phyloP scores from a whole-genome alignment of 208 protist species.

The Trichomonas vaginalis region DNA sequence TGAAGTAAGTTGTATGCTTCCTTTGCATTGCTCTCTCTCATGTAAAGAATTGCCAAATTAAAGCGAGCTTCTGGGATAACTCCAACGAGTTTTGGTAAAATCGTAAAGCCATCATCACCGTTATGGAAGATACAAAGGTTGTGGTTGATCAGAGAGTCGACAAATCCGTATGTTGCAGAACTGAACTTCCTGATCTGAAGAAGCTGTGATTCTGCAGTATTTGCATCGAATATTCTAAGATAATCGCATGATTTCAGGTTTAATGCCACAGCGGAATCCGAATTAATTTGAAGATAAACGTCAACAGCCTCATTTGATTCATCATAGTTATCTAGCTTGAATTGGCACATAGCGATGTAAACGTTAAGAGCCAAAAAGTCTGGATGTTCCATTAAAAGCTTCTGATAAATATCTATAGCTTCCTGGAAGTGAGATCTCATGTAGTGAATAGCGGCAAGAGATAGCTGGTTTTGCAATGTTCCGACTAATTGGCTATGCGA shows the following conservation, averaged over 20 bases:
- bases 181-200: neutral
- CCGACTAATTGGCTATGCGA: neutral
- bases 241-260: constrained; percentile 1
- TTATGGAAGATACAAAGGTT: constrained; percentile 4
- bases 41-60: neutral
- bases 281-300: neutral
- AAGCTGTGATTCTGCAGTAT: neutral
- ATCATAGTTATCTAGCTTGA: constrained; percentile 85
- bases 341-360: constrained; percentile 88
- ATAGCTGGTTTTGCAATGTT: neutral
- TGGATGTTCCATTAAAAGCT: constrained; percentile 68
- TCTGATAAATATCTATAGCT: constrained; percentile 86
- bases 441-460: constrained; percentile 62
- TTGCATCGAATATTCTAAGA: neutral
- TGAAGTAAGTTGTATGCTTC: neutral
- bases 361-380: constrained; percentile 47
- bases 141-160: neutral
- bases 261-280: neutral
- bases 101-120: neutral
- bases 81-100: neutral
- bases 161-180: neutral
- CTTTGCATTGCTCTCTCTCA: neutral
- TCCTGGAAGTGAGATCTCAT: constrained; percentile 75
- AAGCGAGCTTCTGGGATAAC: neutral
- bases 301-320: constrained; percentile 20